A percentile compares a stretch with the other conserved stretches of the same genome.
These are phyloP conservation scores for Ascosphaera aggregata DNA, from an alignment of 2,329 filamentous ascomycete species.

Conservation along the genomic window DNA sequence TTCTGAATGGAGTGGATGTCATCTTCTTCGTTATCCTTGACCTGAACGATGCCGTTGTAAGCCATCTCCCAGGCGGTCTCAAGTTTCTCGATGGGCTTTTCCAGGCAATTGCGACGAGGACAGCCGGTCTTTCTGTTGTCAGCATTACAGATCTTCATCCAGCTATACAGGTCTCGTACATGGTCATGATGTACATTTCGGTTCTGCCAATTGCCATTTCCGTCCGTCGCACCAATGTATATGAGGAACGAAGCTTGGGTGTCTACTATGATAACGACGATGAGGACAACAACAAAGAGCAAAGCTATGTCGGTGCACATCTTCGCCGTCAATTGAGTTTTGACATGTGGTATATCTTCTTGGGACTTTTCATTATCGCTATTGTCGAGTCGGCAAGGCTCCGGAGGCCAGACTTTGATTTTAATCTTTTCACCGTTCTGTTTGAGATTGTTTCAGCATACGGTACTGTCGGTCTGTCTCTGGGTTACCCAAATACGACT, in stretches of 20 bases:
- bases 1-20: slow-evolving; percentile 64
- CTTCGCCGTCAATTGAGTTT: slow-evolving; percentile 85
- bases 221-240: slow-evolving; percentile 82
- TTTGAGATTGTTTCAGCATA: slow-evolving; percentile 84
- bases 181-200: slow-evolving; percentile 99
- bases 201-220: slow-evolving; percentile 93
- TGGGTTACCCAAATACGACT: slow-evolving; percentile 57
- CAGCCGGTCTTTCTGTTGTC: slow-evolving; percentile 70
- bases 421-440: slow-evolving; percentile 44
- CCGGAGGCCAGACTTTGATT: slow-evolving; percentile 30
- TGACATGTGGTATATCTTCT: slow-evolving; percentile 90
- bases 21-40: slow-evolving; percentile 86
- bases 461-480: slow-evolving; percentile 75
- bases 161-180: slow-evolving; percentile 76
- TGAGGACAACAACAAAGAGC: slow-evolving; percentile 31
- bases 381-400: slow-evolving; percentile 64
- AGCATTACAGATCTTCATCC: slow-evolving; percentile 60
- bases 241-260: slow-evolving; percentile 52
- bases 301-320: slow-evolving; percentile 78
- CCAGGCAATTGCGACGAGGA: slow-evolving; percentile 71
- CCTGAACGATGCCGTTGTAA: slow-evolving; percentile 48
- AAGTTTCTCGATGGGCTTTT: slow-evolving; percentile 73
- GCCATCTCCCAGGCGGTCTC: slow-evolving; percentile 42
- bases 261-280: slow-evolving; percentile 37
- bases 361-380: slow-evolving; percentile 78